These are phyloP conservation scores for Fusarium graminum DNA, from an alignment of 2,329 filamentous ascomycete genomes.

Conservation along the genomic window DNA sequence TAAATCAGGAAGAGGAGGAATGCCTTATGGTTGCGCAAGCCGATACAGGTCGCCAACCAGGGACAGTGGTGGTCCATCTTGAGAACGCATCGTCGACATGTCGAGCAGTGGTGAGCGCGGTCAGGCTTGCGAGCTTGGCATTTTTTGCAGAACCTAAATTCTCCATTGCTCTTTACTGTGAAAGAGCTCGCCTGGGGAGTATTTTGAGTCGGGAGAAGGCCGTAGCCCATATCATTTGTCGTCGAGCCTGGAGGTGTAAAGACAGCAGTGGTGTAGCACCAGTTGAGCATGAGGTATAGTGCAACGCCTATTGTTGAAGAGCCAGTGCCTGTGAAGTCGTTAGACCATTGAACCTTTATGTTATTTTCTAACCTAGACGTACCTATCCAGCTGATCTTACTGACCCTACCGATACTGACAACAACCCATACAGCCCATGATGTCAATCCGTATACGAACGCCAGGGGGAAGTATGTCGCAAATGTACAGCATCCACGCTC, in stretches of 20 bases:
- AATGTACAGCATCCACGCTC: constrained; percentile 88
- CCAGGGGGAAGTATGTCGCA: constrained; percentile 86
- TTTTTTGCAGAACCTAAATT: constrained; percentile 94
- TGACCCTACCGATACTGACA: constrained; percentile 75
- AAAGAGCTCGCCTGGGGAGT: constrained; percentile 75
- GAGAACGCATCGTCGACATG: constrained; percentile 91
- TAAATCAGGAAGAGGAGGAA: constrained; percentile 95
- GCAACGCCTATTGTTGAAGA: constrained; percentile 74
- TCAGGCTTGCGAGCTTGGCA: constrained; percentile 95
- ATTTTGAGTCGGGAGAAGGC: constrained; percentile 80
- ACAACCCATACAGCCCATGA: constrained; percentile 95
- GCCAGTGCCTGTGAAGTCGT: constrained; percentile 59
- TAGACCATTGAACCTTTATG: not conserved
- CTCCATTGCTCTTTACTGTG: constrained; percentile 92
- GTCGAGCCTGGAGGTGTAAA: constrained; percentile 89
- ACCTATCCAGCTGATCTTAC: constrained; percentile 70
- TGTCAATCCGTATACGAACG: constrained; percentile 90
- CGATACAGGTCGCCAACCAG: constrained; percentile 96
- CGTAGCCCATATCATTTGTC: constrained; percentile 77
- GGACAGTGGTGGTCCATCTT: constrained; percentile 99
- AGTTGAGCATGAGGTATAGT: constrained; percentile 84
- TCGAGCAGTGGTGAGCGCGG: constrained; percentile 95
- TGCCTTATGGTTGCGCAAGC: constrained; percentile 93
- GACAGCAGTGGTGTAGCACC: constrained; percentile 91
- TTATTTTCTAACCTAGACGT: constrained; percentile 44